phyloP scores from a whole-genome alignment of 2,329 filamentous ascomycete genomes.

The Chalaropsis thielavioides region DNA sequence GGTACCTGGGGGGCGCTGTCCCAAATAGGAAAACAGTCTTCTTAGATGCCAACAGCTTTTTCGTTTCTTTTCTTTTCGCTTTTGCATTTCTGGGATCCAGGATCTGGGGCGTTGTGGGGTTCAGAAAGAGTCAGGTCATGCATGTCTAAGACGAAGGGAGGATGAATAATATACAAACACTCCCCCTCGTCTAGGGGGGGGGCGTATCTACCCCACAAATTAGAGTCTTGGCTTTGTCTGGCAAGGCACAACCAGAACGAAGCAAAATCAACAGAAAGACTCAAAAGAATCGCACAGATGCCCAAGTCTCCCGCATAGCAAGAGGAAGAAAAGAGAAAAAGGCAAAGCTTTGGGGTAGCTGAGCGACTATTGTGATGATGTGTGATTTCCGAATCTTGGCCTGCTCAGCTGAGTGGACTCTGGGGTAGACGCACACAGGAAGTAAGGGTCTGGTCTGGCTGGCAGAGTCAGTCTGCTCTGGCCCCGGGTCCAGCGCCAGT shows the following conservation, averaged over 20 bases:
- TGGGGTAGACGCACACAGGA: not conserved
- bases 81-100: not conserved
- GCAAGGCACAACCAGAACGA: not conserved
- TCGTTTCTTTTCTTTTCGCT: not conserved
- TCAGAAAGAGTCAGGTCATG: not conserved
- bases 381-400: not conserved
- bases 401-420: not conserved
- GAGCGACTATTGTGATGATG: not conserved
- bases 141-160: not conserved
- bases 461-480: not conserved
- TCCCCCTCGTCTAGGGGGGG: not conserved
- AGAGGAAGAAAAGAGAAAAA: not conserved
- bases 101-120: not conserved
- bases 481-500: too few species aligned
- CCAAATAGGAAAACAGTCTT: conserved; percentile 6
- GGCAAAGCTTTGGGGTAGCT: not conserved
- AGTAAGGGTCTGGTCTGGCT: not conserved
- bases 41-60: not conserved
- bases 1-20: not conserved
- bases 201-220: not conserved
- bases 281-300: not conserved
- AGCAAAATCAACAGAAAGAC: not conserved
- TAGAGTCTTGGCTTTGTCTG: not conserved
- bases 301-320: not conserved
- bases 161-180: not conserved